Evolutionary conservation across 2,329 filamentous ascomycete genomes (phyloP).

Genomic region (Diaporthe longicolla): DNA sequence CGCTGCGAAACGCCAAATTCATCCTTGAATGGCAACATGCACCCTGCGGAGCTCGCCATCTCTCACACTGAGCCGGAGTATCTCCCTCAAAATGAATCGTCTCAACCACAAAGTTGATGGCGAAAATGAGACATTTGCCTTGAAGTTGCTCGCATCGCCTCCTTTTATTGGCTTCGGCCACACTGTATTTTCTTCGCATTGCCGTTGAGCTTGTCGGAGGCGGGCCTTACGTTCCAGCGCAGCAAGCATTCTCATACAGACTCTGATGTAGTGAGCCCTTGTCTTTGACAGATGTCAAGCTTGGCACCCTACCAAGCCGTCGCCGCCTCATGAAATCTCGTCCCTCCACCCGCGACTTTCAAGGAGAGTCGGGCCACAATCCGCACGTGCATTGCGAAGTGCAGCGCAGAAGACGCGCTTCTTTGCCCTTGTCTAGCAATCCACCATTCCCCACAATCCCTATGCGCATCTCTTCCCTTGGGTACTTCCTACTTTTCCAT

Average conservation of each 20-base stretch:
- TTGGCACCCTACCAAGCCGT: slow-evolving; percentile 17
- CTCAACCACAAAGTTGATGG: neutral
- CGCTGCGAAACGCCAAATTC: neutral
- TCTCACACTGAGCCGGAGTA: neutral
- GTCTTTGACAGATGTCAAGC: slow-evolving; percentile 21
- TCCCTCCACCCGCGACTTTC: neutral
- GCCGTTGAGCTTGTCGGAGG: neutral
- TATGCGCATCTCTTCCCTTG: slow-evolving; percentile 29
- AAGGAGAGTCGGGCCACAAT: slow-evolving; percentile 18
- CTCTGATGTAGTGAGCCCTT: slow-evolving; percentile 40
- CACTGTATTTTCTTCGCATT: too few species aligned
- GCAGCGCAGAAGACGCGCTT: slow-evolving; percentile 35
- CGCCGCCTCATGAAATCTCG: slow-evolving; percentile 38
- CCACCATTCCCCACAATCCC: slow-evolving; percentile 36
- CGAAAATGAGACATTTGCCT: neutral
- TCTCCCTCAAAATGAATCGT: neutral
- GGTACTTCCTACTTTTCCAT: slow-evolving; percentile 30
- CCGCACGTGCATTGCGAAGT: neutral
- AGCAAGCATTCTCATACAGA: slow-evolving; percentile 41
- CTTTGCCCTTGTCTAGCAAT: slow-evolving; percentile 41
- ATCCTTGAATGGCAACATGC: neutral
- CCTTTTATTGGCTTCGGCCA: neutral
- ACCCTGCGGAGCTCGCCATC: neutral
- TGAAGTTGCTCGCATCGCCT: neutral
- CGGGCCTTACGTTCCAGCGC: neutral